Percentiles rank a stretch among this genome's conserved stretches.
These are phyloP conservation scores for Plasmodium coatneyi DNA, from an alignment of 169 alveolate genomes.

Conservation along the genomic window DNA sequence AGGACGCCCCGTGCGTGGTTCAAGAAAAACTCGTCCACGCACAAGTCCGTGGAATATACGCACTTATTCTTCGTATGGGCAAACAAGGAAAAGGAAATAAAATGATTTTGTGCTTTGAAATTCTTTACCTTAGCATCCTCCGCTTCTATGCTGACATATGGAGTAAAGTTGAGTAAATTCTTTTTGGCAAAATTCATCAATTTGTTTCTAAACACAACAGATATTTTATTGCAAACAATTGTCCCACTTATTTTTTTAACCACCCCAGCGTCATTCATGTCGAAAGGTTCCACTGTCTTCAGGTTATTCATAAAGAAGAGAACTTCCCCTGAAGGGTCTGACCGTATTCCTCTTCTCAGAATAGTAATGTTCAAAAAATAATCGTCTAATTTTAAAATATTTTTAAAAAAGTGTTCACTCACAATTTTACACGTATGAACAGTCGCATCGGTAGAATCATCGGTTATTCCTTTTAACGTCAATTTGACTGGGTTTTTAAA, in stretches of 20 bases:
- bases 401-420: slow-evolving; percentile 71
- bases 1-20: slow-evolving; percentile 1
- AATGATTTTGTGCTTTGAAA: slow-evolving; percentile 8
- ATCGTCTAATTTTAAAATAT: slow-evolving; percentile 40
- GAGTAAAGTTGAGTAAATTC: slow-evolving; percentile 41
- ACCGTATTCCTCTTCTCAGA: slow-evolving; percentile 54
- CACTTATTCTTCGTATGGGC: slow-evolving; percentile 69
- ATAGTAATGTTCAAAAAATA: slow-evolving; percentile 54
- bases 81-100: slow-evolving; percentile 63
- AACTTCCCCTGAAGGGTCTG: slow-evolving; percentile 69
- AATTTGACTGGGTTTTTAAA: slow-evolving; percentile 73
- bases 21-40: slow-evolving; percentile 19
- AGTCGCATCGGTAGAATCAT: slow-evolving; percentile 47
- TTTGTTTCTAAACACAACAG: slow-evolving; percentile 63
- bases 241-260: slow-evolving; percentile 67
- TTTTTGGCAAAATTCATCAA: slow-evolving; percentile 57
- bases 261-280: slow-evolving; percentile 49
- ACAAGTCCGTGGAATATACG: slow-evolving; percentile 53
- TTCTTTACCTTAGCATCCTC: slow-evolving; percentile 20
- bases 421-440: slow-evolving; percentile 67
- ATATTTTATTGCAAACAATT: slow-evolving; percentile 26
- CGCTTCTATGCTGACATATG: slow-evolving; percentile 32
- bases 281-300: slow-evolving; percentile 41
- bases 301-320: slow-evolving; percentile 60
- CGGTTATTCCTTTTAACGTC: slow-evolving; percentile 73